A percentile compares a stretch with the other conserved stretches of the same genome.
Evolutionary conservation across 768 basidiomycete species (phyloP).

Genomic region (Mycena floridula): DNA sequence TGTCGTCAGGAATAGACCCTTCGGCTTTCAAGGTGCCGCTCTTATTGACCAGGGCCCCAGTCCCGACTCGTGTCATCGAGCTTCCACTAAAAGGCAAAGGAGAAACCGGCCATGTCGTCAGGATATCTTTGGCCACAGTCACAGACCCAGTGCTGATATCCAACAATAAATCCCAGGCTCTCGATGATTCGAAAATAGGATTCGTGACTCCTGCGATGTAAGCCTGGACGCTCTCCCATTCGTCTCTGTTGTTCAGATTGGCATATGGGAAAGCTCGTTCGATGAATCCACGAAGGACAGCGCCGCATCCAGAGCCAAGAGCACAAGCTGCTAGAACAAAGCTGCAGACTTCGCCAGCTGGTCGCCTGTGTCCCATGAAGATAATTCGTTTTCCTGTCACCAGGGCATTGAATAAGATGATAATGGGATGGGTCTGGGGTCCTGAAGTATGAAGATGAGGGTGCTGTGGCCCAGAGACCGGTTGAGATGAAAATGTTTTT

Average conservation of each 20-base stretch:
- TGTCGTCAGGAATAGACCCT: constrained; percentile 49
- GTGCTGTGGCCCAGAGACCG: constrained; percentile 69
- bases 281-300: constrained; percentile 77
- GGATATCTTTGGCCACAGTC: constrained; percentile 83
- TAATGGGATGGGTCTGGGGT: constrained; percentile 85
- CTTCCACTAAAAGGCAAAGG: constrained; percentile 26
- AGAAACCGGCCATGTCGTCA: constrained; percentile 43
- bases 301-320: constrained; percentile 86
- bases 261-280: constrained; percentile 95
- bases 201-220: constrained; percentile 98
- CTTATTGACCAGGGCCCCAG: constrained; percentile 44
- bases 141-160: constrained; percentile 87
- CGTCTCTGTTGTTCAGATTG: constrained; percentile 80
- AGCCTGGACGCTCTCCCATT: constrained; percentile 86
- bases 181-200: constrained; percentile 86
- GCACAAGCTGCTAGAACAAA: constrained; percentile 95
- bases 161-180: constrained; percentile 90
- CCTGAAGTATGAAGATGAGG: constrained; percentile 95
- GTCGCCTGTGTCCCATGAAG: constrained; percentile 85
- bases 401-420: constrained; percentile 93
- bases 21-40: constrained; percentile 64
- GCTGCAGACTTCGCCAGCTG: constrained; percentile 85
- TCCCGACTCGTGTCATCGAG: background rate
- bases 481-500: constrained; percentile 67
- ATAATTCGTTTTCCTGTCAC: constrained; percentile 95